Conservation (phyloP, 208 protist species). For the Histomonas meleagridis region DNA sequence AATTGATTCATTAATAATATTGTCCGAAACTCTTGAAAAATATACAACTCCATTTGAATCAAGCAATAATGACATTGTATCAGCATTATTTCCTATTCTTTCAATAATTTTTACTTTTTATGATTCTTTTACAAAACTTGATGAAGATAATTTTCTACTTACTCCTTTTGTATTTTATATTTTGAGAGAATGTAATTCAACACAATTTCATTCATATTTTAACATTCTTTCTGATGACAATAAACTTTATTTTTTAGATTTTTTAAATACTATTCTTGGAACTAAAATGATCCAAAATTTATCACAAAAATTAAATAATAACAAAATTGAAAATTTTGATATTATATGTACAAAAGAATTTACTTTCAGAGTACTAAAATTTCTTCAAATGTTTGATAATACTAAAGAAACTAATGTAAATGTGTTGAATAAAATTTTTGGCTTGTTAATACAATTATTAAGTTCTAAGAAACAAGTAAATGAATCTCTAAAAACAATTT, state of each 20-base stretch:
- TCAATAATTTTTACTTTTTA: slow-evolving; percentile 9
- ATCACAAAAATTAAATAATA: not conserved
- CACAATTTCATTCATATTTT: not conserved
- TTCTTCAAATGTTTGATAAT: not conserved
- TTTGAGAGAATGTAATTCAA: not conserved
- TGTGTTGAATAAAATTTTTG: not conserved
- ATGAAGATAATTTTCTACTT: not conserved
- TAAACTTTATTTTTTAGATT: not conserved
- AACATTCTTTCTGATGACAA: not conserved
- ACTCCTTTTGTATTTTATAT: not conserved
- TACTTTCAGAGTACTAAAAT: not conserved
- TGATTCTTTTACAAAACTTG: not conserved
- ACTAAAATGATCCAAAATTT: not conserved
- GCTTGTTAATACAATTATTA: not conserved
- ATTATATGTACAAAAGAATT: not conserved
- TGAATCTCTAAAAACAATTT: not conserved
- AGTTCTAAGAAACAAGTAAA: not conserved
- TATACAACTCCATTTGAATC: not conserved
- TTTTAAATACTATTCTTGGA: not conserved
- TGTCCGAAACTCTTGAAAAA: not conserved
- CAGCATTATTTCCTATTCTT: not conserved
- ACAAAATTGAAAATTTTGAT: too few relatives aligned
- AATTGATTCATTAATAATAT: not conserved
- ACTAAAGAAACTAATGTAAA: not conserved
- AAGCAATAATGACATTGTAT: not conserved